phyloP scores from a whole-genome alignment of 208 protist genomes.

The Leishmania major region DNA sequence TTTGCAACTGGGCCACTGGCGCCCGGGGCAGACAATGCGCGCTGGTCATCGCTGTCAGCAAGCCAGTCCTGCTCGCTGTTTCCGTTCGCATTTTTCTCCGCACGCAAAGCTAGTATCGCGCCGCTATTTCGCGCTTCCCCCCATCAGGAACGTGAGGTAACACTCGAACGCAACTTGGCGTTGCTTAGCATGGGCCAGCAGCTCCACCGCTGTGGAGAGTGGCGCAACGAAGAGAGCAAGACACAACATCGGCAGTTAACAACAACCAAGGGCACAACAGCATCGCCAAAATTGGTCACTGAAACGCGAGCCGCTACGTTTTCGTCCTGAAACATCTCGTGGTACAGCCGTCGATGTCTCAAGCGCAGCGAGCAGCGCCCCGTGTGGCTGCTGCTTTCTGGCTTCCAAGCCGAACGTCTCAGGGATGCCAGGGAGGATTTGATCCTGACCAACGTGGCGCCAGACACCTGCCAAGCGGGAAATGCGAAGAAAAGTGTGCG shows the following conservation, averaged over 20 bases:
- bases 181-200: background rate
- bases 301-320: background rate
- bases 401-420: conserved; percentile 8
- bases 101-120: background rate
- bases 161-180: background rate
- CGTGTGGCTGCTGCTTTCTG: conserved; percentile 28
- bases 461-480: background rate
- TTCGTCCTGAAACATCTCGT: background rate
- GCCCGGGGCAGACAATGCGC: background rate
- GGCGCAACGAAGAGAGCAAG: background rate
- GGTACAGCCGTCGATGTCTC: background rate
- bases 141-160: background rate
- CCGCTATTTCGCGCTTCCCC: background rate
- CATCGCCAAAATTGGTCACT: background rate
- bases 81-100: background rate
- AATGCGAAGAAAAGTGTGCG: background rate
- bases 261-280: background rate
- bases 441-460: background rate
- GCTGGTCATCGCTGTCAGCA: background rate
- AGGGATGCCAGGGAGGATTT: background rate
- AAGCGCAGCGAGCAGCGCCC: conserved; percentile 19
- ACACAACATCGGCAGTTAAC: background rate
- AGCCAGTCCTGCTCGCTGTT: background rate
- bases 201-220: background rate
- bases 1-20: background rate